Evolutionary conservation across 257 asterid species (phyloP).

Genomic region (Haberlea rhodopensis): DNA sequence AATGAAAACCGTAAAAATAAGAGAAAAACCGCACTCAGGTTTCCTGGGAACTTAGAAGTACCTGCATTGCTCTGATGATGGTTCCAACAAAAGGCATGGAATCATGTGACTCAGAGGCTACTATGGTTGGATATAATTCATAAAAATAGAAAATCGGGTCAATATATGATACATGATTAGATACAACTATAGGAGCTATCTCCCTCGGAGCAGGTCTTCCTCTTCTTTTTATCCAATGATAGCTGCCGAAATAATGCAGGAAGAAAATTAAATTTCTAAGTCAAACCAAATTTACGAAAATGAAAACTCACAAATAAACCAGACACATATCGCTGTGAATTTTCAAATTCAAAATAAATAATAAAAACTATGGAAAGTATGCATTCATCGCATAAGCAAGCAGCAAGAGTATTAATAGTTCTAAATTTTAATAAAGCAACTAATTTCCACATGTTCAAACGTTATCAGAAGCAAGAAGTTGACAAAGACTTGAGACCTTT

Average conservation of each 20-base stretch:
- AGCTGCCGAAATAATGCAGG: constrained; percentile 48
- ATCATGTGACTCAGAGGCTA: constrained; percentile 91
- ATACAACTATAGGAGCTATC: constrained; percentile 89
- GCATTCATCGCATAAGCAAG: background rate
- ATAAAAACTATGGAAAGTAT: too few relatives aligned
- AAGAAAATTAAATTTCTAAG: constrained; percentile 22
- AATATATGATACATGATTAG: constrained; percentile 87
- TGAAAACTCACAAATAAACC: constrained; percentile 9
- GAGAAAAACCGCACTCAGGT: background rate
- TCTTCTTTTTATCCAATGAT: constrained; percentile 94
- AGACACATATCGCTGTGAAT: too few relatives aligned
- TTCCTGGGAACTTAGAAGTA: constrained; percentile 27
- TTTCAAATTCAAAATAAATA: too few relatives aligned
- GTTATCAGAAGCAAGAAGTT: background rate
- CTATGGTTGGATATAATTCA: constrained; percentile 90
- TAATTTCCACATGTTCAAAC: background rate
- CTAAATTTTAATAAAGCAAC: background rate
- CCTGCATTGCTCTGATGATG: constrained; percentile 99
- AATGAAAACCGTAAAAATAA: background rate
- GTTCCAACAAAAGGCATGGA: constrained; percentile 98
- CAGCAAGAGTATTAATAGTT: background rate
- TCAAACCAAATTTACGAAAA: constrained; percentile 8
- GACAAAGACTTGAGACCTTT: background rate
- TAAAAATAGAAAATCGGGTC: constrained; percentile 97
- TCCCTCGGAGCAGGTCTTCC: constrained; percentile 94